Evolutionary conservation across 2,329 filamentous ascomycete species (phyloP), one percentile per base, ranked within the genome.

Genomic region (Colletotrichum scovillei): DNA sequence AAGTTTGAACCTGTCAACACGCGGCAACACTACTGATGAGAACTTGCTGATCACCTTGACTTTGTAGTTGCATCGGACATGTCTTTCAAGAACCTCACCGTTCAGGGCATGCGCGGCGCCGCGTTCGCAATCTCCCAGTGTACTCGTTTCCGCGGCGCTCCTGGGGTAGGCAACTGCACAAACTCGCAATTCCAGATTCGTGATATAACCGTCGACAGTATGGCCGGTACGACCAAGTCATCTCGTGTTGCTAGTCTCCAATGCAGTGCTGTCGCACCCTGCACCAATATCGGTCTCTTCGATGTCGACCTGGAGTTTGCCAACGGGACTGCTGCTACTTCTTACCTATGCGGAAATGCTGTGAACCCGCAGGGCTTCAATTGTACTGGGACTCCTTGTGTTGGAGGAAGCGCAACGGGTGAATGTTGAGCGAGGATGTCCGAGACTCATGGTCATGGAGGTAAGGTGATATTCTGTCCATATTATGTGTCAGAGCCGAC

Each of bases 61-160:
- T 35, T 12, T 35, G 32, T 4, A 72, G 69, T 72, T 28, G 69
- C 63, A 3, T 72, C 69, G 5, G 49, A 71, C 22, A 71, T 71
- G 63, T 28, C 22, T 11, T 67, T 71, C 35, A 26, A 67, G 6
- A 70, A 75, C 11, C 59, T 79, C 11, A 58, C 65, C 16, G 69
- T 71, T 8, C 57, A 63, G 4, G 69, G 49, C 5, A 66, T 79
- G 58, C 74, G 75, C 7, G 76, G 77, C 62, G 73, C 71, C 19
- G 76, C 77, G 2, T 62, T 82, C 19, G 81, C 80, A 67, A 76
- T 79, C 6, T 81, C 79, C 73, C 81, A 82, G 71, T 83, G 81
- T 59, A 79, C 78, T 1, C 73, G 77, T 9, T 79, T 79, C 65
- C 65, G 58, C 14, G 78, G 77, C 14, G 81, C 80, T 38, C 77